Evolutionary conservation across 202 grass and related monocot species (phyloP), one percentile per base, ranked within the genome.

Genomic region (Brachypodium distachyon): DNA sequence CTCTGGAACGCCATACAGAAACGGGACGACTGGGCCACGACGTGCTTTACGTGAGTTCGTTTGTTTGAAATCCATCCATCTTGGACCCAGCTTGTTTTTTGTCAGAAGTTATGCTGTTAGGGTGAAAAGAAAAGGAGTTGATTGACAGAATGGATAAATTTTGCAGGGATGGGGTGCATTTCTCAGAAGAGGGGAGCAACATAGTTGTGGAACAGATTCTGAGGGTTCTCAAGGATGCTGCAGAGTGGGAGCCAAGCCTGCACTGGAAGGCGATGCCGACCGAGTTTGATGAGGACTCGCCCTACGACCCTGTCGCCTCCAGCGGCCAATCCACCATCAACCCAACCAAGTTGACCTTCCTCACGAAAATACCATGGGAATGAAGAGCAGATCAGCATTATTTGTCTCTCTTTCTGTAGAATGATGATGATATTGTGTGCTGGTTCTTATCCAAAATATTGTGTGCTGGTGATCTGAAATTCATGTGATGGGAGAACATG

Each of bases 11-110:
- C 86, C 21, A 86, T 97, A 56, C 88, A 85, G 79, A 85, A 82
- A 58, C 67, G 74, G 25, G 81, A 84, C 3, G 87, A 92, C 78
- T 94, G 91, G 94, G 71, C 41, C 36, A 92, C 78, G 0, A 27
- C 73, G 14, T 97, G 91, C 64, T 97, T 94, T 36, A 94, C 82
- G 94, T 94, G 70, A 90, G 91, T 71, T 47, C n/a, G n/a, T n/a
- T n/a, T n/a, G n/a, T n/a, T n/a, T 9, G 9, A 9, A 47, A 42
- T 26, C 61, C 12, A 47, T 68, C 9, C 47, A 22, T 12, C 65
- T 47, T n/a, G n/a, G n/a, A n/a, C n/a, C n/a, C n/a, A 68, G 41
- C 65, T 47, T n/a, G n/a, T n/a, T 9, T 31, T 25, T 68, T 68
- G 26, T 68, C 33, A 59, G n/a, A n/a, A n/a, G n/a, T n/a, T n/a